Evolutionary conservation across 2,329 filamentous ascomycete genomes (phyloP).

Genomic region (Verticillium tricorpus): DNA sequence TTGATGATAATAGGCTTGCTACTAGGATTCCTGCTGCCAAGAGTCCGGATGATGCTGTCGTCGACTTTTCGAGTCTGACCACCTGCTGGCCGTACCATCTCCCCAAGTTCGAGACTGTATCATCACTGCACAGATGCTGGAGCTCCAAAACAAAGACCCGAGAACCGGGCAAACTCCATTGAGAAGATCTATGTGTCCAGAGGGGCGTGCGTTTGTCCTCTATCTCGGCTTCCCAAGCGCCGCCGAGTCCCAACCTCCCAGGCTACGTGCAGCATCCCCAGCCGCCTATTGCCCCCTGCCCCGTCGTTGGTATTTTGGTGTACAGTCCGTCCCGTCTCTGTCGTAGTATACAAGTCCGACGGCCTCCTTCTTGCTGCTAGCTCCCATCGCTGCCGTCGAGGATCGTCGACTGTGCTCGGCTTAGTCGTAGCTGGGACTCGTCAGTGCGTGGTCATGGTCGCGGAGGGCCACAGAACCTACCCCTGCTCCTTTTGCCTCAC

Average conservation of each 20-base stretch:
- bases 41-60: too few relatives aligned
- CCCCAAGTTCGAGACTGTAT: too few relatives aligned
- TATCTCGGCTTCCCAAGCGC: not conserved
- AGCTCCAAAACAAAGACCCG: not conserved
- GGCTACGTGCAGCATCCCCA: not conserved
- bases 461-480: conserved; percentile 38
- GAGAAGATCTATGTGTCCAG: not conserved
- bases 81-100: too few relatives aligned
- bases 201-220: not conserved
- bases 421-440: not conserved
- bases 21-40: too few relatives aligned
- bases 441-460: not conserved
- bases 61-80: too few relatives aligned
- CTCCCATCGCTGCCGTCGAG: not conserved
- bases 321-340: not conserved
- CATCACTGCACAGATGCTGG: too few relatives aligned
- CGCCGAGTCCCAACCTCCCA: not conserved
- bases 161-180: not conserved
- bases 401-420: not conserved
- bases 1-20: too few relatives aligned
- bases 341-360: not conserved
- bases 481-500: conserved; percentile 75
- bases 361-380: not conserved
- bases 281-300: not conserved
- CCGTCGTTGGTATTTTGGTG: not conserved